Percentiles rank a stretch among this genome's conserved stretches.
Evolutionary conservation across 2,329 filamentous ascomycete species (phyloP).

Genomic region (Proliferodiscus dingleyae): DNA sequence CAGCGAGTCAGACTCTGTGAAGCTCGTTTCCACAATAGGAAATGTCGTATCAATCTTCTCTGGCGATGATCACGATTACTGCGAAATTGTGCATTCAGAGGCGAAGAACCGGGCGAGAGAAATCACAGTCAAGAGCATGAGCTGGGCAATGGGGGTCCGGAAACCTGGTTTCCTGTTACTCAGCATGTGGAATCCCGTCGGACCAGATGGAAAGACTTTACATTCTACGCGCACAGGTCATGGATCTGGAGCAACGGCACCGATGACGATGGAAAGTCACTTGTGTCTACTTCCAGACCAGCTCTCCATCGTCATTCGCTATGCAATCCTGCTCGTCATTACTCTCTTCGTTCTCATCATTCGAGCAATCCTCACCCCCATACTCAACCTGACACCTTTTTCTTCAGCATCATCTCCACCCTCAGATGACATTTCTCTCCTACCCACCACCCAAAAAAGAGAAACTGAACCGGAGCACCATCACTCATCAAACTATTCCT

Average conservation of each 20-base stretch:
- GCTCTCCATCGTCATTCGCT: slow-evolving; percentile 75
- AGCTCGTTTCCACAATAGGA: slow-evolving; percentile 71
- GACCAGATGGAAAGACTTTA: slow-evolving; percentile 49
- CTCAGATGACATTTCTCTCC: slow-evolving; percentile 14
- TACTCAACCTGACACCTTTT: slow-evolving; percentile 41
- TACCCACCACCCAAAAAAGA: slow-evolving; percentile 16
- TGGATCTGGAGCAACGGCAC: slow-evolving; percentile 34
- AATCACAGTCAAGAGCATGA: slow-evolving; percentile 92
- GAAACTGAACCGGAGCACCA: slow-evolving; percentile 7
- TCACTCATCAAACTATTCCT: slow-evolving; percentile 25
- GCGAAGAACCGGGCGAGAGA: slow-evolving; percentile 60
- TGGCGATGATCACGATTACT: slow-evolving; percentile 97
- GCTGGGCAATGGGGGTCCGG: slow-evolving; percentile 93
- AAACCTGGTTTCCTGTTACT: slow-evolving; percentile 82
- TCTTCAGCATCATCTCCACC: background rate
- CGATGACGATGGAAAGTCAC: slow-evolving; percentile 74
- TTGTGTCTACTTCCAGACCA: slow-evolving; percentile 89
- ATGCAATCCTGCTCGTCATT: slow-evolving; percentile 58
- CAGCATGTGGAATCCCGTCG: slow-evolving; percentile 88
- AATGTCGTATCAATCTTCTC: slow-evolving; percentile 85
- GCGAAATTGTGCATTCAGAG: slow-evolving; percentile 72
- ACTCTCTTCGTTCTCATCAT: slow-evolving; percentile 46
- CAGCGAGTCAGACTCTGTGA: slow-evolving; percentile 67
- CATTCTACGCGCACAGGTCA: slow-evolving; percentile 24
- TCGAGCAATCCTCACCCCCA: slow-evolving; percentile 53